A percentile compares a stretch with the other conserved stretches of the same genome.
Evolutionary conservation across 345 rosid genomes (phyloP).

Genomic region (Pseudoturritis turrita): DNA sequence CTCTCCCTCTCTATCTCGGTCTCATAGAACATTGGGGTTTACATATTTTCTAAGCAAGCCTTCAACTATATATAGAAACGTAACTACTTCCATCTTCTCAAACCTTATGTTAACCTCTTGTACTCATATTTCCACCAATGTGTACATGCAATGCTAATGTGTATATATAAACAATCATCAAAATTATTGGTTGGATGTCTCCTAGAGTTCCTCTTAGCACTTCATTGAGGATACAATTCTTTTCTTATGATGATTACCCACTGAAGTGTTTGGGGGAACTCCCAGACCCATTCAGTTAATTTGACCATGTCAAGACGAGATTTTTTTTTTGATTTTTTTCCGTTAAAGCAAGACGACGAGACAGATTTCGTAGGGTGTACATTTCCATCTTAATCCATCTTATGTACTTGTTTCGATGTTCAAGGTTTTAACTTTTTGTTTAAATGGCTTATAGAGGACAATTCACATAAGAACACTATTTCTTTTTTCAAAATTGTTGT

Average conservation of each 20-base stretch:
- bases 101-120: not conserved
- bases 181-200: constrained; percentile 14
- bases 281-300: constrained; percentile 2
- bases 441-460: too few relatives aligned
- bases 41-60: not conserved
- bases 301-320: not conserved
- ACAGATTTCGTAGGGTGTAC: not conserved
- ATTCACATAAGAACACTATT: too few relatives aligned
- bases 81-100: constrained; percentile 1
- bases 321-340: too few relatives aligned
- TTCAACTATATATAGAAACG: not conserved
- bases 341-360: too few relatives aligned
- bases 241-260: too few relatives aligned
- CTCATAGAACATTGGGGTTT: not conserved
- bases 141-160: not conserved
- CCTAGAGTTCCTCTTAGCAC: constrained; percentile 30
- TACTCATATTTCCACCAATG: not conserved
- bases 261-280: too few relatives aligned
- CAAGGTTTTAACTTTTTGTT: not conserved
- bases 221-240: not conserved
- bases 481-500: too few relatives aligned
- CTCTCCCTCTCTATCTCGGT: not conserved
- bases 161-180: not conserved
- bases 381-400: not conserved
- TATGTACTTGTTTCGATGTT: not conserved